Conservation (phyloP, 495 filamentous ascomycete species). For the Xylaria scruposa region DNA sequence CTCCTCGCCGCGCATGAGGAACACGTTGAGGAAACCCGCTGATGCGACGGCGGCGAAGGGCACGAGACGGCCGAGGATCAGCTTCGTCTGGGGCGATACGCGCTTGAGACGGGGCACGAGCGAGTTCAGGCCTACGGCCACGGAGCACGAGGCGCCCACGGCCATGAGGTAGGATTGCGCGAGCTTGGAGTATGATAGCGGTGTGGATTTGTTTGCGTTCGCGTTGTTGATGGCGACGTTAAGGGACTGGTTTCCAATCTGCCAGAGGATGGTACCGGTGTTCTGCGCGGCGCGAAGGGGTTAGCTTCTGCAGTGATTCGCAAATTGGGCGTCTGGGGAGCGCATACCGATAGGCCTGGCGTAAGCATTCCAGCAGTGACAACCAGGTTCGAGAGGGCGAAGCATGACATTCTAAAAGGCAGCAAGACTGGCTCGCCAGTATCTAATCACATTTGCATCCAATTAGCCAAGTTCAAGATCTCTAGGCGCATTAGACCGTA, state of each 20-base stretch:
- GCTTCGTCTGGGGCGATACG: constrained; percentile 72
- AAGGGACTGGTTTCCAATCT: constrained; percentile 94
- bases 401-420: constrained; percentile 96
- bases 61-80: constrained; percentile 80
- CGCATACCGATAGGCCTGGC: constrained; percentile 71
- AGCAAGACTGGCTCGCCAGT: constrained; percentile 91
- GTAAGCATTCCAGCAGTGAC: constrained; percentile 99
- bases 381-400: constrained; percentile 89
- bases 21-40: constrained; percentile 91
- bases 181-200: constrained; percentile 78
- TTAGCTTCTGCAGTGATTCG: constrained; percentile 5
- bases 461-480: constrained; percentile 31
- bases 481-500: not conserved
- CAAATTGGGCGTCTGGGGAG: constrained; percentile 14
- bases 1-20: constrained; percentile 96
- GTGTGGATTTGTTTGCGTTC: constrained; percentile 96
- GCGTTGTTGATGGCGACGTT: constrained; percentile 97
- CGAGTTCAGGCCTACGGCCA: constrained; percentile 90
- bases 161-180: constrained; percentile 90
- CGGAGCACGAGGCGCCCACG: constrained; percentile 89
- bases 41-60: constrained; percentile 94
- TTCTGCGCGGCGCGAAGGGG: constrained; percentile 63
- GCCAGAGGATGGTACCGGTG: constrained; percentile 89
- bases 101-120: constrained; percentile 84
- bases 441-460: constrained; percentile 58